phyloP scores from a whole-genome alignment of 352 stramenopile genomes.

The Phytophthora brassicae region DNA sequence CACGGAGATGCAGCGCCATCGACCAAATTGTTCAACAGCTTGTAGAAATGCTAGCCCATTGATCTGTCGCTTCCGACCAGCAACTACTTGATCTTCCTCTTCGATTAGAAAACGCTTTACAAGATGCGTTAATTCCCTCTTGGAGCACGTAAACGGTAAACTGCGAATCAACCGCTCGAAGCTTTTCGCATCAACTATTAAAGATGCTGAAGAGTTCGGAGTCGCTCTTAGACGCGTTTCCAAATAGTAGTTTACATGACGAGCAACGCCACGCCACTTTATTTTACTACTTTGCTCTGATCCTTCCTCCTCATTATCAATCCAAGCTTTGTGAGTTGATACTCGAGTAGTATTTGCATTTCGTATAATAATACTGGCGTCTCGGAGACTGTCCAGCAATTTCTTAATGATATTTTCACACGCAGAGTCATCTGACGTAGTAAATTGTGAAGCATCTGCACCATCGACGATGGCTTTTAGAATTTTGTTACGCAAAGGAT shows the following conservation, averaged over 20 bases:
- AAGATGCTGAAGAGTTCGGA: conserved; percentile 1
- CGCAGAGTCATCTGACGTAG: conserved; percentile 22
- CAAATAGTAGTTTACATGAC: conserved; percentile 50
- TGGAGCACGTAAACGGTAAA: conserved; percentile 43
- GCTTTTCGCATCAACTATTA: conserved; percentile 34
- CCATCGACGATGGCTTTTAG: conserved; percentile 34
- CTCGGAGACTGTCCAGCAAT: conserved; percentile 50
- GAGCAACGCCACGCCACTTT: conserved; percentile 50
- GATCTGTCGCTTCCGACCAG: conserved; percentile 12
- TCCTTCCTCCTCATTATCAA: conserved; percentile 26
- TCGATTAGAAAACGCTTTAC: conserved; percentile 24
- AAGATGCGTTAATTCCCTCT: conserved; percentile 34
- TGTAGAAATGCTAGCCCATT: conserved; percentile 42
- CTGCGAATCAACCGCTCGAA: conserved; percentile 45
- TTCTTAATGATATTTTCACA: conserved; percentile 57
- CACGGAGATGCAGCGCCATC: conserved; percentile 30
- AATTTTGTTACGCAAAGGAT: conserved; percentile 41
- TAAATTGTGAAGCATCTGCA: conserved; percentile 6
- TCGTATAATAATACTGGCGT: conserved; percentile 20
- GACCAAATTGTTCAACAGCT: conserved; percentile 38
- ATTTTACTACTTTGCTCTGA: neutral
- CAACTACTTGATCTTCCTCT: neutral
- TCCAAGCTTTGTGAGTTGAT: conserved; percentile 21
- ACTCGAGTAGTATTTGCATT: neutral
- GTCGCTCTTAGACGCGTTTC: conserved; percentile 35